A percentile compares a stretch with the other conserved stretches of the same genome.
Conservation (phyloP, 208 protist genomes). For the Acanthamoeba triangularis region DNA sequence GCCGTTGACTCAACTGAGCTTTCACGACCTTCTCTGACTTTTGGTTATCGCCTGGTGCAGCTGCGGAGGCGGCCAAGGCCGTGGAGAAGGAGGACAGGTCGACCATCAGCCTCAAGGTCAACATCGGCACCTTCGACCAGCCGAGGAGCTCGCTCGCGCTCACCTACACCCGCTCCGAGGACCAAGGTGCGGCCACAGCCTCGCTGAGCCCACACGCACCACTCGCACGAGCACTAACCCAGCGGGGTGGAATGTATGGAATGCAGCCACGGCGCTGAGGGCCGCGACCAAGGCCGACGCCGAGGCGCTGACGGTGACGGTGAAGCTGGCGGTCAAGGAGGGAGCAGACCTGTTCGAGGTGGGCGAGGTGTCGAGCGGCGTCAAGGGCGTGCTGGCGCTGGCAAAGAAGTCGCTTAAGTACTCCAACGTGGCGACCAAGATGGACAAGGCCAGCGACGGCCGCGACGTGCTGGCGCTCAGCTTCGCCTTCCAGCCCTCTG, state of each 20-base stretch:
- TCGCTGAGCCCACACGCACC: too few relatives aligned
- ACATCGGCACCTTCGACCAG: neutral
- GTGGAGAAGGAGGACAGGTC: neutral
- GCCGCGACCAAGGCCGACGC: neutral
- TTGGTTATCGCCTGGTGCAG: neutral
- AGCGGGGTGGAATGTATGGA: too few relatives aligned
- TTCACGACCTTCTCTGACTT: neutral
- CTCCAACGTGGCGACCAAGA: neutral
- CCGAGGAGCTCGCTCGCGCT: neutral
- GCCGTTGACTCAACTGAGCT: too few relatives aligned
- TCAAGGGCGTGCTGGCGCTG: slow-evolving; percentile 17
- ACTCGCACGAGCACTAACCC: too few relatives aligned
- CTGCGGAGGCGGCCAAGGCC: neutral
- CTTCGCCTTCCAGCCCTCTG: neutral
- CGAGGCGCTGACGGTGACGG: neutral
- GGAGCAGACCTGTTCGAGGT: slow-evolving; percentile 10
- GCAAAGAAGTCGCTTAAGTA: neutral
- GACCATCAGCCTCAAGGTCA: neutral
- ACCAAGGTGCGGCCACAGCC: neutral
- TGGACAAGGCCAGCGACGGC: neutral
- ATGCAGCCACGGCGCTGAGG: neutral
- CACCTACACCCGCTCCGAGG: neutral
- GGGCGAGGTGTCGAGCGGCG: neutral
- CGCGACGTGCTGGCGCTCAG: neutral
- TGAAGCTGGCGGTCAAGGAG: neutral